phyloP scores from a whole-genome alignment of 768 basidiomycete genomes.

The Leccinum pellstonianum region DNA sequence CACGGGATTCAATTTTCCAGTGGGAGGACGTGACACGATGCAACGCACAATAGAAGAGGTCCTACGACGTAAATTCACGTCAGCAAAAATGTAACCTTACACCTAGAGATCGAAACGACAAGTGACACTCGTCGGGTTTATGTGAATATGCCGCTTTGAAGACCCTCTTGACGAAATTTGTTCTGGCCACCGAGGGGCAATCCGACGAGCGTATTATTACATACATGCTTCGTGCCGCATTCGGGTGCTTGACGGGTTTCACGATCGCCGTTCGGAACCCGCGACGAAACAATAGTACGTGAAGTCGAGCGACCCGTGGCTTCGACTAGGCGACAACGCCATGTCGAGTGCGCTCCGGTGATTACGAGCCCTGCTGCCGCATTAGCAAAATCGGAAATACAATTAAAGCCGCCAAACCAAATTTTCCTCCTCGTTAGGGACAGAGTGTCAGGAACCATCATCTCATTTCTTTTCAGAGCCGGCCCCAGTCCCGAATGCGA shows the following conservation, averaged over 20 bases:
- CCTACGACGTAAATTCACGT: background rate
- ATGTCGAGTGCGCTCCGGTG: background rate
- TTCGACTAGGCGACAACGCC: background rate
- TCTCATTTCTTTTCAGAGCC: background rate
- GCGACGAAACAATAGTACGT: background rate
- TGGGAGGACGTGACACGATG: background rate
- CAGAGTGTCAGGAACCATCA: slow-evolving; percentile 1
- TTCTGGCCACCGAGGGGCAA: background rate
- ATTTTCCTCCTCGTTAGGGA: background rate
- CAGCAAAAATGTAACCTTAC: background rate
- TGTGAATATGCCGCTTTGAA: background rate
- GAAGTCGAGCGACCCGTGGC: background rate
- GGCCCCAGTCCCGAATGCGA: background rate
- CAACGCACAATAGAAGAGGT: background rate
- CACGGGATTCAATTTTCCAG: background rate
- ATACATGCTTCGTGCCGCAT: background rate
- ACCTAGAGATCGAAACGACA: background rate
- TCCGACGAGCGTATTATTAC: background rate
- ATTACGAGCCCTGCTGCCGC: background rate
- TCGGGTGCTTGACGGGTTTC: background rate
- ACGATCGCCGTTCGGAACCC: background rate
- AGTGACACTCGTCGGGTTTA: background rate
- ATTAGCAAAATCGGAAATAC: background rate
- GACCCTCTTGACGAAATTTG: background rate
- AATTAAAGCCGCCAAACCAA: background rate